A percentile compares a stretch with the other conserved stretches of the same genome.
phyloP scores from a whole-genome alignment of 2,329 filamentous ascomycete species.

The Colletotrichum truncatum region DNA sequence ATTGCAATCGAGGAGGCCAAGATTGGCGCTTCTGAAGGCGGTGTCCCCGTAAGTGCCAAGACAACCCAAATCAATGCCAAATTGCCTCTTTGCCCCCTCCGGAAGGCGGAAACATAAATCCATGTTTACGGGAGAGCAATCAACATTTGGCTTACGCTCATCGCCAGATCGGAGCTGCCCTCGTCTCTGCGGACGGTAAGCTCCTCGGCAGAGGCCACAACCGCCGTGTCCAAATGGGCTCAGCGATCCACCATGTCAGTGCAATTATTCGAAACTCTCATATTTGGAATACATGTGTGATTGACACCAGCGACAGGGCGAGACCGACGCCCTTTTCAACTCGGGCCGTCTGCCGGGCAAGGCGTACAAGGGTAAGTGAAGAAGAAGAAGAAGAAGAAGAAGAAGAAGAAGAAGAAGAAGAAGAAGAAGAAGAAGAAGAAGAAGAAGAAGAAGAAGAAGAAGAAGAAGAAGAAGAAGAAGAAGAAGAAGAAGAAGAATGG shows the following conservation, averaged over 20 bases:
- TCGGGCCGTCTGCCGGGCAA: conserved; percentile 76
- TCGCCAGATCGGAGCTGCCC: conserved; percentile 56
- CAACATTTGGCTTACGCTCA: not conserved
- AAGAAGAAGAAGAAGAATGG: not conserved
- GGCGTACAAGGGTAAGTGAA: conserved; percentile 59
- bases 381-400: not conserved
- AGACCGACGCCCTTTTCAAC: conserved; percentile 80
- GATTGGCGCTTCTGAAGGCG: conserved; percentile 20
- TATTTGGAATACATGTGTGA: no score
- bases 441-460: not conserved
- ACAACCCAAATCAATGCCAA: not conserved
- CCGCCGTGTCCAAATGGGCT: conserved; percentile 77
- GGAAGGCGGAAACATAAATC: no score
- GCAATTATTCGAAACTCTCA: not conserved
- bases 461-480: not conserved
- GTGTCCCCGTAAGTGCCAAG: conserved; percentile 15
- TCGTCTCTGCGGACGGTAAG: conserved; percentile 75
- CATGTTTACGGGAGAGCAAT: no score
- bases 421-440: not conserved
- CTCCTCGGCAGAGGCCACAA: conserved; percentile 80
- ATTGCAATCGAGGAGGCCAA: conserved; percentile 30
- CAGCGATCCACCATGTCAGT: conserved; percentile 75
- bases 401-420: not conserved
- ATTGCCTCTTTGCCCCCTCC: no score
- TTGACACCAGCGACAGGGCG: conserved; percentile 62